Conservation (phyloP, 495 filamentous ascomycete species). For the Lepraria neglecta region DNA sequence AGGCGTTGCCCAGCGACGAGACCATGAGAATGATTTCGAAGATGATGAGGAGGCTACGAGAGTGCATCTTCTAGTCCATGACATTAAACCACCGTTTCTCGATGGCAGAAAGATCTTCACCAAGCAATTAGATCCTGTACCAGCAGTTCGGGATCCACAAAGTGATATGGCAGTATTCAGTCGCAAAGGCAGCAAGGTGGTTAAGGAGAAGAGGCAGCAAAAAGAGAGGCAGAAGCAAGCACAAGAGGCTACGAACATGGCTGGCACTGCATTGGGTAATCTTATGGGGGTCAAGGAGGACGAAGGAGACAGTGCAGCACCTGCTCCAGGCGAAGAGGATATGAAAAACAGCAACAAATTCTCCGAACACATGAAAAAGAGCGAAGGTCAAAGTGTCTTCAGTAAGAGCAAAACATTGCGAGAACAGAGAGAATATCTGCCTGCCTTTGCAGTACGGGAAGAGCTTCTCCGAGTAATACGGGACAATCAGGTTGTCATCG, state of each 20-base stretch:
- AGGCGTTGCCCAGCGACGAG: constrained; percentile 84
- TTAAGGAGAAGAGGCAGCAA: constrained; percentile 84
- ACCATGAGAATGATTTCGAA: constrained; percentile 73
- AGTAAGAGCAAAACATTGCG: constrained; percentile 83
- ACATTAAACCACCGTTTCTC: constrained; percentile 89
- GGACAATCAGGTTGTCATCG: constrained; percentile 95
- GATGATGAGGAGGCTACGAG: constrained; percentile 89
- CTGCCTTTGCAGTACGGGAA: constrained; percentile 94
- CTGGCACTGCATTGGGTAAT: constrained; percentile 87
- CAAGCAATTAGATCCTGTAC: constrained; percentile 92
- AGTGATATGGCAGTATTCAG: constrained; percentile 99
- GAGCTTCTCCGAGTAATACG: constrained; percentile 90
- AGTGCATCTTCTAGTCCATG: constrained; percentile 87
- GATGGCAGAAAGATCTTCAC: constrained; percentile 95
- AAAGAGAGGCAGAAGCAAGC: constrained; percentile 92
- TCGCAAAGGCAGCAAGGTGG: constrained; percentile 89
- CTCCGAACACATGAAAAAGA: constrained; percentile 81
- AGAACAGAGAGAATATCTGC: constrained; percentile 90
- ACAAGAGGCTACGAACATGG: constrained; percentile 88
- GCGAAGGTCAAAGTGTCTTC: constrained; percentile 82
- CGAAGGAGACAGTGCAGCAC: constrained; percentile 80
- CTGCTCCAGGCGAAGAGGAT: constrained; percentile 66
- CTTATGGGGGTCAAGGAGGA: constrained; percentile 94
- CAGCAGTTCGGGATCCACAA: constrained; percentile 86
- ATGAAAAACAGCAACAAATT: constrained; percentile 73